Conservation (phyloP, 1,139 yeast genomes). For the Candida anutae region DNA sequence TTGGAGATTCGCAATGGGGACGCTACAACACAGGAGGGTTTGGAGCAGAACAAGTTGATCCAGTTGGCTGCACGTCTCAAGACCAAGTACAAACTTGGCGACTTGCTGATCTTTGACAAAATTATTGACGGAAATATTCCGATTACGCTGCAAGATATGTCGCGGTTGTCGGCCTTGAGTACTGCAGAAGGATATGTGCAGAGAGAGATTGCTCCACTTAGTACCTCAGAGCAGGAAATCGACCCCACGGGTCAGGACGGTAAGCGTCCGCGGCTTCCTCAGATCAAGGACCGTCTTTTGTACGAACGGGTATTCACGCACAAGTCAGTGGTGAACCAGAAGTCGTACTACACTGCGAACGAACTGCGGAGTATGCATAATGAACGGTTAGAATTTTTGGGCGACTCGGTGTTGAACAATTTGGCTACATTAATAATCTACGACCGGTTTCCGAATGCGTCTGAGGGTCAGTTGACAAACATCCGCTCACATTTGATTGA, state of each 20-base stretch:
- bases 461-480: slow-evolving; percentile 77
- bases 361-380: slow-evolving; percentile 65
- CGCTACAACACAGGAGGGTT: slow-evolving; percentile 35
- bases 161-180: slow-evolving; percentile 4
- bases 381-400: slow-evolving; percentile 88
- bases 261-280: slow-evolving; percentile 56
- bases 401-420: slow-evolving; percentile 80
- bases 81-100: slow-evolving; percentile 40
- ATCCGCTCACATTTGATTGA: slow-evolving; percentile 67
- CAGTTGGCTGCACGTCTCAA: slow-evolving; percentile 55
- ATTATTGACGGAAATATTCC: slow-evolving; percentile 20
- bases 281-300: slow-evolving; percentile 51
- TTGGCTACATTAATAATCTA: slow-evolving; percentile 64
- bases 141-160: slow-evolving; percentile 7
- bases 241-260: slow-evolving; percentile 8
- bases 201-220: slow-evolving; percentile 1
- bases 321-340: slow-evolving; percentile 60
- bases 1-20: slow-evolving; percentile 31
- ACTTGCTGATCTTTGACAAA: slow-evolving; percentile 42
- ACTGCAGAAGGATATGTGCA: slow-evolving; percentile 1
- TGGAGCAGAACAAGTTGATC: slow-evolving; percentile 47
- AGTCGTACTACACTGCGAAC: slow-evolving; percentile 44
- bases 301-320: slow-evolving; percentile 74
- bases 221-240: slow-evolving; percentile 4
- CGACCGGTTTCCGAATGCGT: slow-evolving; percentile 55